Conservation (phyloP, 2,329 filamentous ascomycete genomes). For the Aureobasidium subglaciale region DNA sequence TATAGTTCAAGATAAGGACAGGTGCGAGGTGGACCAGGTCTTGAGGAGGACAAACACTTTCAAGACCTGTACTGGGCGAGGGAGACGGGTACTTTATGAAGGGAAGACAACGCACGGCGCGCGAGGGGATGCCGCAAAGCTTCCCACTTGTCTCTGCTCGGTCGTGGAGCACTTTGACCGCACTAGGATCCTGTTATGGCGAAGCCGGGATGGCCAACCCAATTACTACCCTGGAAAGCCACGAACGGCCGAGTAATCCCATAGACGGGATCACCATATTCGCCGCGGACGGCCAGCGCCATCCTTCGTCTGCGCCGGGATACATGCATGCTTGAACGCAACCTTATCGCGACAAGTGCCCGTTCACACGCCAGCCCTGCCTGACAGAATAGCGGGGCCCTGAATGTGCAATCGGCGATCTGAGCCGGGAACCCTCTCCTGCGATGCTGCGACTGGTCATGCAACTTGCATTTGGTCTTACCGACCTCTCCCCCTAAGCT, state of each 20-base stretch:
- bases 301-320: conserved; percentile 10
- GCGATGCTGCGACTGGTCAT: not conserved
- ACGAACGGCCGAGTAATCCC: conserved; percentile 8
- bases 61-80: not conserved
- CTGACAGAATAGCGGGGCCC: conserved; percentile 10
- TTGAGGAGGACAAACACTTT: not conserved
- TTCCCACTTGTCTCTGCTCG: conserved; percentile 8
- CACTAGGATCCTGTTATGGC: not conserved
- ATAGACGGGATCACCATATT: conserved; percentile 9
- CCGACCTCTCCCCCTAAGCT: not conserved
- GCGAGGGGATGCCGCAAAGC: conserved; percentile 12
- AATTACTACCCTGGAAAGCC: conserved; percentile 12
- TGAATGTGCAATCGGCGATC: conserved; percentile 10
- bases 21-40: not conserved
- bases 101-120: conserved; percentile 7
- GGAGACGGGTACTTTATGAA: conserved; percentile 12
- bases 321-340: conserved; percentile 15
- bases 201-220: conserved; percentile 11
- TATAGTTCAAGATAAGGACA: not conserved
- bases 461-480: not conserved
- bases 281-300: conserved; percentile 10
- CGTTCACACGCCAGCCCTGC: conserved; percentile 9
- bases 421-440: not conserved
- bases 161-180: conserved; percentile 11
- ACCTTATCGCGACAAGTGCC: conserved; percentile 15